Evolutionary conservation across 2,329 filamentous ascomycete species (phyloP).

Genomic region (Emericellopsis atlantica): DNA sequence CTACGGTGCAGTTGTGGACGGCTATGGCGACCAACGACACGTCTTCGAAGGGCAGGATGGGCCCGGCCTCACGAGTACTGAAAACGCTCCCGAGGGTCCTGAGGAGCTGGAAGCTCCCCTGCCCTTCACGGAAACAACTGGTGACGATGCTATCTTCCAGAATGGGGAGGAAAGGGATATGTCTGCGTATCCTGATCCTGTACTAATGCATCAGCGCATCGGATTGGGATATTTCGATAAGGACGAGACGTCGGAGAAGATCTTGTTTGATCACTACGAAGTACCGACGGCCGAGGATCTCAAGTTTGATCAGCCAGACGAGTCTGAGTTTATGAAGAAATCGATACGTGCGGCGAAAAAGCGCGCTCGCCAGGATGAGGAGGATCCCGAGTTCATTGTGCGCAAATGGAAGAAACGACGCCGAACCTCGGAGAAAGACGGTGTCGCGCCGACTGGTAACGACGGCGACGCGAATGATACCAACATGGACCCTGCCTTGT

Average conservation of each 20-base stretch:
- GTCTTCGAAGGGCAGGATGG: not conserved
- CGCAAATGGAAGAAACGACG: conserved; percentile 31
- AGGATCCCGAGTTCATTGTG: conserved; percentile 39
- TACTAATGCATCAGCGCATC: conserved; percentile 34
- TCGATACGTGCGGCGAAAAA: conserved; percentile 39
- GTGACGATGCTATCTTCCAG: not conserved
- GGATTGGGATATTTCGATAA: conserved; percentile 51
- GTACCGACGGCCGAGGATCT: conserved; percentile 32
- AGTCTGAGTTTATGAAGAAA: conserved; percentile 43
- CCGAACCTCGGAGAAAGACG: conserved; percentile 9
- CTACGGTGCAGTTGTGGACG: conserved; percentile 7
- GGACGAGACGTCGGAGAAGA: conserved; percentile 42
- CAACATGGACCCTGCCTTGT: conserved; percentile 41
- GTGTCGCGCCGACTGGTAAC: conserved; percentile 6
- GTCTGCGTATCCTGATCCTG: conserved; percentile 34
- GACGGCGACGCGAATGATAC: conserved; percentile 15
- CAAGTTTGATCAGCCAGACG: conserved; percentile 27
- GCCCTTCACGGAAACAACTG: not conserved
- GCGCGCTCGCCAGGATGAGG: conserved; percentile 39
- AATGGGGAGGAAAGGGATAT: conserved; percentile 12
- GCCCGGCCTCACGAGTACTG: too few species aligned
- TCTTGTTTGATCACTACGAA: conserved; percentile 47
- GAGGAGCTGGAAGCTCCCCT: too few species aligned
- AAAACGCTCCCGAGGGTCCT: too few species aligned
- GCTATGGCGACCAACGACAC: conserved; percentile 12